Evolutionary conservation across 805 yeast species (phyloP).

Genomic region (Sporopachydermia lactativora): DNA sequence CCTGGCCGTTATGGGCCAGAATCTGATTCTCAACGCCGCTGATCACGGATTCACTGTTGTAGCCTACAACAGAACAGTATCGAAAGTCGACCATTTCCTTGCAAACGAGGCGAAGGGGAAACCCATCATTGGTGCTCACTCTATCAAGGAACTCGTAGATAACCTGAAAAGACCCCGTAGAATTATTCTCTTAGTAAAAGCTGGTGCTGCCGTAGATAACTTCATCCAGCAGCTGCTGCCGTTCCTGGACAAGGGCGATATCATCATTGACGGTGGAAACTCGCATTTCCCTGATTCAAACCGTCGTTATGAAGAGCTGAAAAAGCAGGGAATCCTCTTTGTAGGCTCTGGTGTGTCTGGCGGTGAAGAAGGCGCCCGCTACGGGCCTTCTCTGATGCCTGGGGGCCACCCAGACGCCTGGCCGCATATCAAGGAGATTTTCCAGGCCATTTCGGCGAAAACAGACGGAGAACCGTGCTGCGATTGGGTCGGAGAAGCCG

Average conservation of each 20-base stretch:
- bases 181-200: constrained; percentile 86
- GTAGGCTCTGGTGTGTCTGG: constrained; percentile 99
- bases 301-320: constrained; percentile 88
- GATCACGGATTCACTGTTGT: constrained; percentile 98
- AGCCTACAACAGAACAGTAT: constrained; percentile 94
- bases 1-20: constrained; percentile 99
- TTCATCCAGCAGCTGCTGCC: constrained; percentile 84
- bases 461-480: constrained; percentile 98
- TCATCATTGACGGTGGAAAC: constrained; percentile 99
- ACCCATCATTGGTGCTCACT: constrained; percentile 89
- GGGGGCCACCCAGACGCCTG: constrained; percentile 98
- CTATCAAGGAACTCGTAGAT: constrained; percentile 74
- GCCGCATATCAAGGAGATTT: constrained; percentile 95
- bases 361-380: constrained; percentile 99
- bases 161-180: constrained; percentile 96
- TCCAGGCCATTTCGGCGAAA: constrained; percentile 94
- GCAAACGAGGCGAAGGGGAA: constrained; percentile 95
- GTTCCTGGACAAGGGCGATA: constrained; percentile 88
- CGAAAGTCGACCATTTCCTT: constrained; percentile 90
- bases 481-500: constrained; percentile 99
- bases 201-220: constrained; percentile 89
- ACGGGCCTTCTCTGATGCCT: constrained; percentile 98
- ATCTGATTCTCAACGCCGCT: constrained; percentile 93
- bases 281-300: constrained; percentile 98
- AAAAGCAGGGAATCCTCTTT: constrained; percentile 73